phyloP scores from a whole-genome alignment of 345 rosid species.

The Sapria himalayana region DNA sequence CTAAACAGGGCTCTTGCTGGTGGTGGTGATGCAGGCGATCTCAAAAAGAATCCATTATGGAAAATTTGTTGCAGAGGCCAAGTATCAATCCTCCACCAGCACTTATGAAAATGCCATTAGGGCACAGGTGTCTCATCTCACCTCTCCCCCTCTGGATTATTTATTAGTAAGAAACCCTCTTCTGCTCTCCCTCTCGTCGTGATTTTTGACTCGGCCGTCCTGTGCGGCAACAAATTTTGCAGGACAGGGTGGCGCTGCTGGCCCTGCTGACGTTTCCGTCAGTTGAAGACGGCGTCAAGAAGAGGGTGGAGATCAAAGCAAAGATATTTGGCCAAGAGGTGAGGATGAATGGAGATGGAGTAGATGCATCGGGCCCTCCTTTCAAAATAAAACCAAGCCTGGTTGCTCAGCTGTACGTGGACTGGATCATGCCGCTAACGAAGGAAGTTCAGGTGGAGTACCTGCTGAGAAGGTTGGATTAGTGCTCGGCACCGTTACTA shows the following conservation, averaged over 20 bases:
- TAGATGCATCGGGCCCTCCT: slow-evolving; percentile 14
- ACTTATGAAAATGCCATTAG: slow-evolving; percentile 40
- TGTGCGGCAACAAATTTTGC: too few relatives aligned
- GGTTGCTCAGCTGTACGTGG: slow-evolving; percentile 31
- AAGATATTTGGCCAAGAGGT: slow-evolving; percentile 32
- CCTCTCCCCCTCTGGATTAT: slow-evolving; percentile 2
- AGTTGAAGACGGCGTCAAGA: slow-evolving; percentile 41
- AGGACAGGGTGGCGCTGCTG: slow-evolving; percentile 38
- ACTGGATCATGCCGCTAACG: slow-evolving; percentile 52
- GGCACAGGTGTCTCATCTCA: slow-evolving; percentile 30
- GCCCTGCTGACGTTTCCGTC: slow-evolving; percentile 27
- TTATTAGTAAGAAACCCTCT: not conserved
- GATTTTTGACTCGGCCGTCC: too few relatives aligned
- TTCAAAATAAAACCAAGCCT: slow-evolving; percentile 36
- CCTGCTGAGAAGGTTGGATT: slow-evolving; percentile 41
- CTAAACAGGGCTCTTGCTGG: not conserved
- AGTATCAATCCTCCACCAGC: slow-evolving; percentile 49
- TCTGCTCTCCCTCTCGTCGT: not conserved
- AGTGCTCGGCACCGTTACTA: not conserved
- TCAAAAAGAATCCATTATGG: slow-evolving; percentile 94
- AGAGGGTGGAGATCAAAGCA: slow-evolving; percentile 55
- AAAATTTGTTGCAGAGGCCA: slow-evolving; percentile 85
- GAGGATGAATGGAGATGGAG: slow-evolving; percentile 5
- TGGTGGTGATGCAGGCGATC: slow-evolving; percentile 29
- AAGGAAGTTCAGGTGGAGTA: slow-evolving; percentile 51